Percentiles rank a stretch among this genome's conserved stretches.
phyloP scores from a whole-genome alignment of 371 early-diverging fungal genomes.

The Saksenaea oblongispora region DNA sequence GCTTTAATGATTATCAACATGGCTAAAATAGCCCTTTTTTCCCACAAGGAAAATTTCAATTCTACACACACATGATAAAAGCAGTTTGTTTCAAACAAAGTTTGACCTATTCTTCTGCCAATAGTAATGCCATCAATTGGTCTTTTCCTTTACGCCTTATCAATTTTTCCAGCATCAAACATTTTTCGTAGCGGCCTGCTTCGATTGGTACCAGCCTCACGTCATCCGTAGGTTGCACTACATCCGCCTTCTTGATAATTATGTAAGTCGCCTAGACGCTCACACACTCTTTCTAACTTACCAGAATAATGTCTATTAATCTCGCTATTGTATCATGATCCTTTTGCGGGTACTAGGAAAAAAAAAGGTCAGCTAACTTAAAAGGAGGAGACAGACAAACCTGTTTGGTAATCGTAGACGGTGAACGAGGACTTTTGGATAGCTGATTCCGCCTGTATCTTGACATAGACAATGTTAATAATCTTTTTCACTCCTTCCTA shows the following conservation, averaged over 20 bases:
- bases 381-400: too few relatives aligned
- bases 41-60: neutral
- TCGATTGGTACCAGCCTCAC: neutral
- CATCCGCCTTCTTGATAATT: neutral
- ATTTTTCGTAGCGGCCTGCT: neutral
- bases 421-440: too few relatives aligned
- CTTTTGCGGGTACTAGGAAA: too few relatives aligned
- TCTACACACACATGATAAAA: neutral
- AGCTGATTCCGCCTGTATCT: neutral
- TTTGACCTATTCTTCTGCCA: neutral
- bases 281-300: neutral
- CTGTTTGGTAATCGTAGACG: too few relatives aligned
- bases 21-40: conserved; percentile 30
- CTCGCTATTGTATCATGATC: neutral
- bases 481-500: neutral
- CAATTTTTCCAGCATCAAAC: neutral
- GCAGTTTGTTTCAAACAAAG: neutral
- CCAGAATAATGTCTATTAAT: neutral
- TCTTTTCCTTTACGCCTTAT: conserved; percentile 1
- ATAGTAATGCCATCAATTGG: neutral
- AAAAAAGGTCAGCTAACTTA: too few relatives aligned
- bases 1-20: conserved; percentile 45
- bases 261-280: neutral
- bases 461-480: too few relatives aligned
- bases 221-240: neutral